These are phyloP conservation scores for Solanum hybrid DNA, from an alignment of 305 asterid species.

Conservation along the genomic window DNA sequence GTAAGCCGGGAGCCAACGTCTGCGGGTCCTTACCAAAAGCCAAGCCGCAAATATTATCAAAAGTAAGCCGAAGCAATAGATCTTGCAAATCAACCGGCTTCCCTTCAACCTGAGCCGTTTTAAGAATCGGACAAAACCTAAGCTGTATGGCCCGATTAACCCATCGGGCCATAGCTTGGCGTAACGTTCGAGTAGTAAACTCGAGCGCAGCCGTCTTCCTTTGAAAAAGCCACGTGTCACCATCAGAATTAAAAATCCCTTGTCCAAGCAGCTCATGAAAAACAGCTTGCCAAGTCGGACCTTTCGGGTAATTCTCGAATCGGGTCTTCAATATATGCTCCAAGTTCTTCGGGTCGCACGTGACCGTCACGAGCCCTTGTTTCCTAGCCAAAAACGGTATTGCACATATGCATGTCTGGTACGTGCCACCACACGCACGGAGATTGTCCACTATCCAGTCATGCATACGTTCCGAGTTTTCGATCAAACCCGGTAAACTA, in stretches of 20 bases:
- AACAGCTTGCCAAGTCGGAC: slow-evolving; percentile 94
- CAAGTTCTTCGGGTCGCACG: slow-evolving; percentile 82
- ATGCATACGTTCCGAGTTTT: slow-evolving; percentile 69
- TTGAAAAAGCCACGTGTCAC: slow-evolving; percentile 89
- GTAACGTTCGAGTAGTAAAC: slow-evolving; percentile 73
- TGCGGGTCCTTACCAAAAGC: slow-evolving; percentile 87
- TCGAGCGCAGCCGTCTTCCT: slow-evolving; percentile 85
- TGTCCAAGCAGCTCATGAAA: slow-evolving; percentile 83
- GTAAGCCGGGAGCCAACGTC: slow-evolving; percentile 57
- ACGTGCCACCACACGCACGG: slow-evolving; percentile 84
- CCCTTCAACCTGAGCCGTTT: slow-evolving; percentile 44
- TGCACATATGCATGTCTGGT: slow-evolving; percentile 87
- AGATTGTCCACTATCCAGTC: slow-evolving; percentile 91
- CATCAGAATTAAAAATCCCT: slow-evolving; percentile 92
- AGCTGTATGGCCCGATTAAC: slow-evolving; percentile 64
- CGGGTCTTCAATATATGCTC: slow-evolving; percentile 85
- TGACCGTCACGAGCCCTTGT: slow-evolving; percentile 85
- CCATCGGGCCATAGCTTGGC: slow-evolving; percentile 97
- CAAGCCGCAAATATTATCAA: slow-evolving; percentile 87
- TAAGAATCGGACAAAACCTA: slow-evolving; percentile 60
- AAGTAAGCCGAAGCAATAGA: slow-evolving; percentile 77
- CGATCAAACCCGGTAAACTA: slow-evolving; percentile 74
- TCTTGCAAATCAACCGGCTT: slow-evolving; percentile 75
- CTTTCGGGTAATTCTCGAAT: slow-evolving; percentile 87
- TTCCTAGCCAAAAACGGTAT: slow-evolving; percentile 75